Conservation (phyloP, 2,329 filamentous ascomycete species). For the Lachnellula occidentalis region DNA sequence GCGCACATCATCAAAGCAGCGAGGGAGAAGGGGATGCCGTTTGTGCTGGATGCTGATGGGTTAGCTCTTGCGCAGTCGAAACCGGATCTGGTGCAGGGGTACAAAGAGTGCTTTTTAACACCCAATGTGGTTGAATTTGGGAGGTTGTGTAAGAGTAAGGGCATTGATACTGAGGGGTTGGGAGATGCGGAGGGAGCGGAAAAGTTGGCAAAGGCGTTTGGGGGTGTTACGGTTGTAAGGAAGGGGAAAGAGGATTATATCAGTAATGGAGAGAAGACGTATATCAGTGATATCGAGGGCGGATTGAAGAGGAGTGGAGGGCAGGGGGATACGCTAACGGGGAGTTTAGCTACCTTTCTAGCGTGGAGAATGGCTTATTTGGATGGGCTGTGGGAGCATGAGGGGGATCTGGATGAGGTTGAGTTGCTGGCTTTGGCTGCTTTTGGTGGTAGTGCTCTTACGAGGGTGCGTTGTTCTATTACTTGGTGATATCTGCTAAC, state of each 20-base stretch:
- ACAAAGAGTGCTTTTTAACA: constrained; percentile 79
- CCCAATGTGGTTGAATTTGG: constrained; percentile 94
- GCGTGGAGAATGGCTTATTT: constrained; percentile 86
- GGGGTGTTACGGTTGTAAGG: constrained; percentile 85
- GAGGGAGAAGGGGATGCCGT: constrained; percentile 62
- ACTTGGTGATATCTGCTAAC: constrained; percentile 16
- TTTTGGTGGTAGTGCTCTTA: constrained; percentile 82
- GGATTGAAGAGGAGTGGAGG: constrained; percentile 88
- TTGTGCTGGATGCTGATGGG: constrained; percentile 90
- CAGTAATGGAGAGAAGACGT: constrained; percentile 70
- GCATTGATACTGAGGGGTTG: constrained; percentile 50
- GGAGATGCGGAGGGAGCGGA: constrained; percentile 46
- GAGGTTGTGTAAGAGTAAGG: constrained; percentile 69
- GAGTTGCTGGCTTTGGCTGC: constrained; percentile 72
- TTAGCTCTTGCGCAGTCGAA: constrained; percentile 70
- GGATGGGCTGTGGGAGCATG: constrained; percentile 70
- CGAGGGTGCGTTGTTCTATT: constrained; percentile 53
- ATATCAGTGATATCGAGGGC: constrained; percentile 71
- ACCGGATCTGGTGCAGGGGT: constrained; percentile 76
- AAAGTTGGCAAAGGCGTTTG: constrained; percentile 67
- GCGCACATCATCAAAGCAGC: constrained; percentile 75
- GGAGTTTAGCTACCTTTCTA: constrained; percentile 79
- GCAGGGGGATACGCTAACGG: constrained; percentile 92
- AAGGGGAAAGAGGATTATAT: constrained; percentile 83
- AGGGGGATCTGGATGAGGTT: constrained; percentile 43